Evolutionary conservation across 306 rosid species (phyloP).

Genomic region (Trichosanthes truncata): DNA sequence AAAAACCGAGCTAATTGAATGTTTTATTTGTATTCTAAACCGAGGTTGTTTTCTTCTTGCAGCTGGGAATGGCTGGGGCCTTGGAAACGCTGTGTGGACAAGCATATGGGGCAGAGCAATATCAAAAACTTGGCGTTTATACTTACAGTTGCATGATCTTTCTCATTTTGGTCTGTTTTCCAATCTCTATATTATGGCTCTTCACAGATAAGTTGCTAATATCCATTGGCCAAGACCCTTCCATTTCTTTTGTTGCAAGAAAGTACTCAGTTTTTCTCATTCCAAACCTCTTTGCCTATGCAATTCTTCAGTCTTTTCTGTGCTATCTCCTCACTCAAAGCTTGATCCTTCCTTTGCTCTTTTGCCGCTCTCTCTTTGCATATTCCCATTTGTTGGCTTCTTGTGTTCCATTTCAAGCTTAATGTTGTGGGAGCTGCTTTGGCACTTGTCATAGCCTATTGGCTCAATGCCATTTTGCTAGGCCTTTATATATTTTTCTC

Average conservation of each 20-base stretch:
- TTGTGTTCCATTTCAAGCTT: conserved; percentile 27
- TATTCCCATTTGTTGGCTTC: conserved; percentile 30
- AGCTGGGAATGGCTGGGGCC: conserved; percentile 62
- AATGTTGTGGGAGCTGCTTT: conserved; percentile 51
- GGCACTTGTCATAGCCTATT: conserved; percentile 31
- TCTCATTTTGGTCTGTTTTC: conserved; percentile 33
- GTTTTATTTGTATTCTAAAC: no score
- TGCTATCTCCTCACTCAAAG: conserved; percentile 44
- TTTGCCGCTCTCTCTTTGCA: conserved; percentile 34
- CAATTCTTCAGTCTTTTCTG: conserved; percentile 42
- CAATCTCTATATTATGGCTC: conserved; percentile 36
- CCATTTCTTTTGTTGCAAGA: conserved; percentile 30
- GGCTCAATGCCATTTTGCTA: conserved; percentile 38
- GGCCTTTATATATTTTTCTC: conserved; percentile 27
- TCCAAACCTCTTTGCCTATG: conserved; percentile 38
- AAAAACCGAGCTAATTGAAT: no score
- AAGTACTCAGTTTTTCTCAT: conserved; percentile 40
- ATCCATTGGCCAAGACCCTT: conserved; percentile 41
- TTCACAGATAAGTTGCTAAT: conserved; percentile 37
- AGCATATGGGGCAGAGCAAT: conserved; percentile 50
- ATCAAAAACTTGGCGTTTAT: conserved; percentile 36
- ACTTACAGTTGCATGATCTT: conserved; percentile 32
- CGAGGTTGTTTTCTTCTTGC: not conserved
- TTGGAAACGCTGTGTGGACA: conserved; percentile 59
- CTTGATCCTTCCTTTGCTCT: conserved; percentile 38